Conservation (phyloP, 2,329 filamentous ascomycete genomes). For the Clarireedia monteithiana region DNA sequence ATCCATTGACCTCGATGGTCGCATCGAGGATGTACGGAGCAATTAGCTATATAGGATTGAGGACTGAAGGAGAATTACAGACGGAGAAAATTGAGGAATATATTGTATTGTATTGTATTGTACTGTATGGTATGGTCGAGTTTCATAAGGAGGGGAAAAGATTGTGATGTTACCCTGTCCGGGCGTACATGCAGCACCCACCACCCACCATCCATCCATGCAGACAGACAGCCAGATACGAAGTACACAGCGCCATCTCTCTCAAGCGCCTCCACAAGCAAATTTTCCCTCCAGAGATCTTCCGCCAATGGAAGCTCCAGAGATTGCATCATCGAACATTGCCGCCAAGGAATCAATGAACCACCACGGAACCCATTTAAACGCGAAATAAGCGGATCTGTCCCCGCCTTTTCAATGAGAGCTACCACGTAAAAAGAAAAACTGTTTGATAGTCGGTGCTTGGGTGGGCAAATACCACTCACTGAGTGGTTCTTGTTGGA, state of each 20-base stretch:
- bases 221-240: no score
- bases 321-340: background rate
- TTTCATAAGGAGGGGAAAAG: background rate
- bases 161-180: no score
- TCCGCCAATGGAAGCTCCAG: background rate
- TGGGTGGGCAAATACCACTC: no score
- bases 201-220: no score
- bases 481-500: no score
- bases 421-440: no score
- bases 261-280: background rate
- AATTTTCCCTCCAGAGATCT: background rate
- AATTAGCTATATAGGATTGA: background rate
- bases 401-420: background rate
- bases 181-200: no score
- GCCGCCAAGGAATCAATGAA: background rate
- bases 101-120: no score
- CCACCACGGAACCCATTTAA: background rate
- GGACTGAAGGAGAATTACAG: background rate
- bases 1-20: background rate
- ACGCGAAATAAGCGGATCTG: conserved; percentile 1
- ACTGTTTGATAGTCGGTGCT: no score
- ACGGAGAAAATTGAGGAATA: background rate
- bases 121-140: background rate
- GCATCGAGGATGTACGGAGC: background rate
- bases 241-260: no score